Evolutionary conservation across 352 stramenopile species (phyloP).

Genomic region (Globisporangium abappressorium): DNA sequence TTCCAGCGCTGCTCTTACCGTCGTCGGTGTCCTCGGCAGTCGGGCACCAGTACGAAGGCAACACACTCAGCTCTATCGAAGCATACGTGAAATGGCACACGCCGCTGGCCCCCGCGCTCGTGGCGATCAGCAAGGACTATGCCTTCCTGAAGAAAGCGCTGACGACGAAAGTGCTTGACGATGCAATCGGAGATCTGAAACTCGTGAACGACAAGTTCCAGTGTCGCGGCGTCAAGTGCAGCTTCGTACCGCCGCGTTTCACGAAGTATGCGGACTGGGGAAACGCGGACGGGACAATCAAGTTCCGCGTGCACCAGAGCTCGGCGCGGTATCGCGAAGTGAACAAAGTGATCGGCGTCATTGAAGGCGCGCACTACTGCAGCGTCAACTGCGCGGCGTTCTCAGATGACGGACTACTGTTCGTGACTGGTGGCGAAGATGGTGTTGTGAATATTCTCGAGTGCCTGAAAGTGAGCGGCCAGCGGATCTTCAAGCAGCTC

Average conservation of each 20-base stretch:
- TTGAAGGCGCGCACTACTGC: slow-evolving; percentile 63
- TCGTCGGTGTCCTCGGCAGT: slow-evolving; percentile 8
- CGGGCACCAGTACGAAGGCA: slow-evolving; percentile 51
- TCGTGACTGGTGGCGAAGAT: slow-evolving; percentile 68
- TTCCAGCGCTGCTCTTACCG: slow-evolving; percentile 32
- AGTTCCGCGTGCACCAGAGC: slow-evolving; percentile 54
- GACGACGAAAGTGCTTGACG: slow-evolving; percentile 32
- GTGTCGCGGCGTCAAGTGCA: slow-evolving; percentile 39
- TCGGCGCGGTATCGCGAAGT: slow-evolving; percentile 51
- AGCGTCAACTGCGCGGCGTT: slow-evolving; percentile 54
- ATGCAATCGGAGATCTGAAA: slow-evolving; percentile 52
- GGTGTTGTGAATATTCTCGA: slow-evolving; percentile 72
- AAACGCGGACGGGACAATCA: slow-evolving; percentile 48
- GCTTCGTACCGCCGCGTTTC: slow-evolving; percentile 64
- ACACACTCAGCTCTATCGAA: slow-evolving; percentile 60
- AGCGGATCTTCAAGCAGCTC: slow-evolving; percentile 65
- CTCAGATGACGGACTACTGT: slow-evolving; percentile 50
- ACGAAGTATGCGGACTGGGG: slow-evolving; percentile 77
- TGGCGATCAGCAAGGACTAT: slow-evolving; percentile 78
- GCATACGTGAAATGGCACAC: slow-evolving; percentile 78
- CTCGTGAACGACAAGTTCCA: slow-evolving; percentile 62
- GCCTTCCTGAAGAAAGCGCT: slow-evolving; percentile 65
- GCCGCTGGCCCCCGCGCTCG: slow-evolving; percentile 54
- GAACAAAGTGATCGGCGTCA: slow-evolving; percentile 61
- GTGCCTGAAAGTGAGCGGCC: slow-evolving; percentile 52